These are phyloP conservation scores for Colletotrichum lindemuthianum DNA, from an alignment of 2,329 filamentous ascomycete species.

Conservation along the genomic window DNA sequence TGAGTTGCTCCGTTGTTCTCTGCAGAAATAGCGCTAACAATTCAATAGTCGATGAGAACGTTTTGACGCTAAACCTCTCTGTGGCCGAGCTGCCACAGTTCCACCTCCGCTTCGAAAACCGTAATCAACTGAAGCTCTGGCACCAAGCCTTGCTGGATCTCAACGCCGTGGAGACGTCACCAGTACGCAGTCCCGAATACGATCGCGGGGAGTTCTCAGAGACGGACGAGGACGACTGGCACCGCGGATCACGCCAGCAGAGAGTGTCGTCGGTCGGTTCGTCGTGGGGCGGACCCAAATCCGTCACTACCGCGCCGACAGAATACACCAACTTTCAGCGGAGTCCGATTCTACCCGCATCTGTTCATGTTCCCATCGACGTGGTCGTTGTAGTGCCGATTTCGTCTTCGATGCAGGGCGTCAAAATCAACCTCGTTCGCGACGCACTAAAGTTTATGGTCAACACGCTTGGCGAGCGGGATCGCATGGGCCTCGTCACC, in stretches of 20 bases:
- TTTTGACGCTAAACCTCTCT: slow-evolving; percentile 89
- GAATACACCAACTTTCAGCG: slow-evolving; percentile 84
- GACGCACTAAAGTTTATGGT: slow-evolving; percentile 95
- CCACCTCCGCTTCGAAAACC: slow-evolving; percentile 87
- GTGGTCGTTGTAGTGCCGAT: slow-evolving; percentile 97
- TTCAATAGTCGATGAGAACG: slow-evolving; percentile 73
- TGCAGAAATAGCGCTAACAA: slow-evolving; percentile 41
- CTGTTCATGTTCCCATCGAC: slow-evolving; percentile 90
- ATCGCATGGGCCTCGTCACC: slow-evolving; percentile 96
- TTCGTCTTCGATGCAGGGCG: slow-evolving; percentile 98
- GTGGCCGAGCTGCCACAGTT: slow-evolving; percentile 94
- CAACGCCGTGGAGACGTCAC: slow-evolving; percentile 74
- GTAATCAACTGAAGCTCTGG: slow-evolving; percentile 88
- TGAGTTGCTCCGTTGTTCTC: slow-evolving; percentile 34
- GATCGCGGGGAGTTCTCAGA: slow-evolving; percentile 82
- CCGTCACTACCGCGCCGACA: slow-evolving; percentile 86
- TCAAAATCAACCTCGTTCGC: slow-evolving; percentile 94
- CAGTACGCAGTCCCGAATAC: slow-evolving; percentile 77
- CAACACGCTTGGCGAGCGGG: slow-evolving; percentile 85
- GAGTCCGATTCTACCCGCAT: slow-evolving; percentile 55
- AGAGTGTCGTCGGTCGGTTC: slow-evolving; percentile 86
- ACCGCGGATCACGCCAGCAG: slow-evolving; percentile 67
- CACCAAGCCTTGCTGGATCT: slow-evolving; percentile 87
- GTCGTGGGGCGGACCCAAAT: slow-evolving; percentile 82
- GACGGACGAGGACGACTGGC: slow-evolving; percentile 89